A percentile compares a stretch with the other conserved stretches of the same genome.
Evolutionary conservation across 192 early-diverging fungal species (phyloP).

Genomic region (Coemansia pectinata): DNA sequence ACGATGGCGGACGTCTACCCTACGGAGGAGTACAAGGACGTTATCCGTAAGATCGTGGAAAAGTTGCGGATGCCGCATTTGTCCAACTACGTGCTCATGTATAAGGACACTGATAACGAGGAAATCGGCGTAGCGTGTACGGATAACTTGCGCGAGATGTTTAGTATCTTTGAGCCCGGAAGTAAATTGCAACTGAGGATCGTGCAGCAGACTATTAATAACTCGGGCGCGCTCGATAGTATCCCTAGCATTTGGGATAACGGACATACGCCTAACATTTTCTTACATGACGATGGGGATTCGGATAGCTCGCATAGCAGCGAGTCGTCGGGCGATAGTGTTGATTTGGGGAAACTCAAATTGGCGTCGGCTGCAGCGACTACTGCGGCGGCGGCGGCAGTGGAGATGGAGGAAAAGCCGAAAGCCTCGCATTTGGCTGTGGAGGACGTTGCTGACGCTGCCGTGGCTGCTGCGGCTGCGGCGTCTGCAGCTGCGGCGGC

Average conservation of each 20-base stretch:
- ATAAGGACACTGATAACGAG: slow-evolving; percentile 48
- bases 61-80: slow-evolving; percentile 43
- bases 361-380: slow-evolving; percentile 1
- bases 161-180: slow-evolving; percentile 45
- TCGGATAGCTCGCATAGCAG: slow-evolving; percentile 2
- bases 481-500: slow-evolving; percentile 6
- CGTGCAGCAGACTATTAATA: slow-evolving; percentile 43
- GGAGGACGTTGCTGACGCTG: slow-evolving; percentile 37
- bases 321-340: slow-evolving; percentile 15
- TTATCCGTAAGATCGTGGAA: slow-evolving; percentile 30
- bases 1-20: slow-evolving; percentile 48
- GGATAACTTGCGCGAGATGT: slow-evolving; percentile 52
- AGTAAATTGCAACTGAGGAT: slow-evolving; percentile 42
- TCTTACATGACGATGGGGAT: slow-evolving; percentile 13
- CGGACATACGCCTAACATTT: slow-evolving; percentile 41
- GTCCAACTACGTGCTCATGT: slow-evolving; percentile 42
- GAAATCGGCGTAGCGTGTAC: slow-evolving; percentile 54
- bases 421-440: slow-evolving; percentile 21
- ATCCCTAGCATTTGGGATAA: slow-evolving; percentile 45
- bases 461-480: slow-evolving; percentile 26
- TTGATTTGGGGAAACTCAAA: slow-evolving; percentile 25
- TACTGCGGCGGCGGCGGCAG: not conserved
- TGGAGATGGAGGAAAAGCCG: slow-evolving; percentile 26
- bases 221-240: slow-evolving; percentile 37
- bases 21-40: slow-evolving; percentile 32